A percentile compares a stretch with the other conserved stretches of the same genome.
Evolutionary conservation across 345 rosid genomes (phyloP).

Genomic region (Laguncularia racemosa): DNA sequence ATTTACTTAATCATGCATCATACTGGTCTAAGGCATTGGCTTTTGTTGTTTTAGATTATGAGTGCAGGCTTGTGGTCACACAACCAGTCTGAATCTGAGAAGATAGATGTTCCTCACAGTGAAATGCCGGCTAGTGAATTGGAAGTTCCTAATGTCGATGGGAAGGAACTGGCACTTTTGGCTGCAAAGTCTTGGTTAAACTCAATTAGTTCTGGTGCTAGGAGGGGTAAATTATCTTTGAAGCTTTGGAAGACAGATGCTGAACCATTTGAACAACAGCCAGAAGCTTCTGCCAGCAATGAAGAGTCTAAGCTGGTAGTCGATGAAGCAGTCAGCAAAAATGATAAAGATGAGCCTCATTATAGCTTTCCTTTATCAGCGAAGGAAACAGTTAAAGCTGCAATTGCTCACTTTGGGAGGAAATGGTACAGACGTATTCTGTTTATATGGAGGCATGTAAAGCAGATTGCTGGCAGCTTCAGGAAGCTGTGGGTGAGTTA

Average conservation of each 20-base stretch:
- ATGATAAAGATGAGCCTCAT: conserved; percentile 47
- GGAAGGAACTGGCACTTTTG: conserved; percentile 35
- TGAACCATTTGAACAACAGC: conserved; percentile 38
- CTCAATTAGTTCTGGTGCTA: conserved; percentile 43
- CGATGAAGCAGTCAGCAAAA: conserved; percentile 36
- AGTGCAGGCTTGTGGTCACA: conserved; percentile 91
- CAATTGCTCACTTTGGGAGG: conserved; percentile 45
- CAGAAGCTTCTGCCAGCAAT: conserved; percentile 36
- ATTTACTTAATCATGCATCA: conserved; percentile 2
- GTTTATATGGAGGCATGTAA: conserved; percentile 46
- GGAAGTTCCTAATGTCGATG: conserved; percentile 37
- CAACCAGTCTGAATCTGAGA: conserved; percentile 35
- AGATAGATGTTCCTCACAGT: conserved; percentile 25
- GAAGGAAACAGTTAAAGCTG: conserved; percentile 76
- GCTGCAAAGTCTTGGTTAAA: conserved; percentile 43
- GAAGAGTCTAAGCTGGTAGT: conserved; percentile 26
- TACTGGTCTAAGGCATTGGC: conserved; percentile 7
- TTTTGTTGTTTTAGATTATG: conserved; percentile 55
- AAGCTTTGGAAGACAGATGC: conserved; percentile 45
- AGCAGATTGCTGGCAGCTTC: conserved; percentile 42
- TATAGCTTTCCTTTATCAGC: conserved; percentile 50
- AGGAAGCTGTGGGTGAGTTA: conserved; percentile 75
- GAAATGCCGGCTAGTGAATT: conserved; percentile 25
- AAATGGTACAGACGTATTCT: conserved; percentile 72
- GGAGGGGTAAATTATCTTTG: conserved; percentile 32